phyloP scores from a whole-genome alignment of 192 early-diverging fungal genomes.

The Podila horticola region DNA sequence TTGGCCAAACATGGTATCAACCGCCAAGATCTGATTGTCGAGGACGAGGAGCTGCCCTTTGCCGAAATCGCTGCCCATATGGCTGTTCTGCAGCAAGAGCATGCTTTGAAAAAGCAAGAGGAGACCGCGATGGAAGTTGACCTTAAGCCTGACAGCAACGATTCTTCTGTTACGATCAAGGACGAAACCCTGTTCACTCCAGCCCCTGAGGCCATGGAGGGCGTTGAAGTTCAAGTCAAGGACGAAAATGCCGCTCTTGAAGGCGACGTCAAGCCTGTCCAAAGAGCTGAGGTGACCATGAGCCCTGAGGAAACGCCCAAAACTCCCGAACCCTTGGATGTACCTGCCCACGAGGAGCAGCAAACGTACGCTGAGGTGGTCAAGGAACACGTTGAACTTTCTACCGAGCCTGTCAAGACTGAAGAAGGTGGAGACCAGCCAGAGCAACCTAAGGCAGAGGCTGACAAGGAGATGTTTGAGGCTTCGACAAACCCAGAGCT shows the following conservation, averaged over 20 bases:
- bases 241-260: slow-evolving; percentile 6
- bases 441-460: neutral
- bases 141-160: neutral
- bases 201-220: slow-evolving; percentile 17
- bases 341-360: neutral
- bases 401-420: neutral
- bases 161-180: neutral
- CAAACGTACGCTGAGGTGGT: neutral
- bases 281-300: neutral
- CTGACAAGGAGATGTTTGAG: neutral
- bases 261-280: slow-evolving; percentile 4
- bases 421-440: neutral
- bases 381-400: neutral
- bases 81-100: slow-evolving; percentile 22
- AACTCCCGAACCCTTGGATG: neutral
- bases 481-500: neutral
- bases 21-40: slow-evolving; percentile 73
- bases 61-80: slow-evolving; percentile 49
- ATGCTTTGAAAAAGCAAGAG: slow-evolving; percentile 11
- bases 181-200: neutral
- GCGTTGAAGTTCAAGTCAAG: neutral
- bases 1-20: slow-evolving; percentile 77
- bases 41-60: slow-evolving; percentile 66
- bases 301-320: neutral
- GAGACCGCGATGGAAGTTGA: neutral